Base-by-base conservation (phyloP, 177 flowering plant genomes). In the Vitis hybrid region DNA sequence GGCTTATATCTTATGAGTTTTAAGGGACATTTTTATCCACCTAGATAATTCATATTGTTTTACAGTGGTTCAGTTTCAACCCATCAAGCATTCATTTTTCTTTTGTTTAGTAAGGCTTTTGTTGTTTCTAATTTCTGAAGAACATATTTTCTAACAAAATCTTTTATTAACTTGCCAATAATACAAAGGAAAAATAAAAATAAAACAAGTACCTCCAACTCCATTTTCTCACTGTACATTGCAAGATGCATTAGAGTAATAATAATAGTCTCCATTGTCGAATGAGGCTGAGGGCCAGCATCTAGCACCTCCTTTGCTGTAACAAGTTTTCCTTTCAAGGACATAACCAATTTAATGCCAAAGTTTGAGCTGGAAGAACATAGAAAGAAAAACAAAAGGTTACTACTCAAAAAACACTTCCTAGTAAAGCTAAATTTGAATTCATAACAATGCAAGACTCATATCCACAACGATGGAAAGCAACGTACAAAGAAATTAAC, bases 241-340 rank as follows among this genome's bases (percentile, higher is more conserved):
- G 93, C 98, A 81, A 93, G 77, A 81, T 95, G 94, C 75, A 83
- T 85, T 10, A 95, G 89, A 62, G 97, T 89, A 70, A 91, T 65
- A 51, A 91, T 75, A 70, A 84, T 64, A 33, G 98, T 93, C 81
- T 95, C 99, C 88, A 90, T 67, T 14, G 13, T 70, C 10, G 81
- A 85, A 65, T 76, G 75, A 73, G 94, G 77, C 77, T 86, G 90
- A 56, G 84, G 80, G 79, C 90, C 92, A 83, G 81, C 84, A 71
- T 85, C 85, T 58, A 88, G 52, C 51, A 88, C 97, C 69, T 93
- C 92, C 62, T 45, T 68, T 50, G 87, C 97, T 26, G 82, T 83
- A 56, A 91, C 90, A 76, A 87, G 74, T 71, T 87, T 86, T 63
- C 78, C 88, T 72, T 77, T 83, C 20, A 84, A 85, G 65, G 72